A percentile compares a stretch with the other conserved stretches of the same genome.
Evolutionary conservation across 2,329 filamentous ascomycete species (phyloP).

Genomic region (Ceratocystis variospora): DNA sequence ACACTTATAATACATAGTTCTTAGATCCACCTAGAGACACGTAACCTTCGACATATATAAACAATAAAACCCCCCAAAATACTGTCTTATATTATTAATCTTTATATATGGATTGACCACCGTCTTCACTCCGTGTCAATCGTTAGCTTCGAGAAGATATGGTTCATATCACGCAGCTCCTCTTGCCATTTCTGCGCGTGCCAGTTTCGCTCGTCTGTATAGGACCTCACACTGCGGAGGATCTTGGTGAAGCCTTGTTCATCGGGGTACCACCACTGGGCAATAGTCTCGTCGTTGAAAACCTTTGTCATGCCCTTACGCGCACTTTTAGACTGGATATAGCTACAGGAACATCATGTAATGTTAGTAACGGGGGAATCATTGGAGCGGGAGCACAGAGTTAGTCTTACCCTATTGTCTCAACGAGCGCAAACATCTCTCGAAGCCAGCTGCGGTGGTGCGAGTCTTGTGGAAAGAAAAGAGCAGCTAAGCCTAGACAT

Average conservation of each 20-base stretch:
- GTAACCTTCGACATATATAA: too few relatives aligned
- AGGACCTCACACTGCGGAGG: conserved; percentile 61
- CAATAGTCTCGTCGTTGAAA: conserved; percentile 58
- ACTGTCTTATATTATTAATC: background rate
- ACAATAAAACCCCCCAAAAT: too few relatives aligned
- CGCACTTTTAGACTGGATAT: conserved; percentile 65
- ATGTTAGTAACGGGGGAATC: conserved; percentile 12
- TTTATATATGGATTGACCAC: background rate
- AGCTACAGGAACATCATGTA: conserved; percentile 37
- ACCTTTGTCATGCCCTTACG: conserved; percentile 61
- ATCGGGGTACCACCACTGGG: conserved; percentile 80
- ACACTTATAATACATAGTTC: background rate
- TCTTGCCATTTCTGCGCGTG: conserved; percentile 45
- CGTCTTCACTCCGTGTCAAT: background rate
- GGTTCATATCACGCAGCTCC: conserved; percentile 59
- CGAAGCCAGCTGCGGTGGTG: conserved; percentile 67
- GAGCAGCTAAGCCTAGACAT: conserved; percentile 56
- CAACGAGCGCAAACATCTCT: conserved; percentile 62
- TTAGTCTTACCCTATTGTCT: conserved; percentile 53
- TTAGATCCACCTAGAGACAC: too few relatives aligned
- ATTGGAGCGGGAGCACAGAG: background rate
- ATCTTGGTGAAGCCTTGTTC: conserved; percentile 62
- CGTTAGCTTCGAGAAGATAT: conserved; percentile 49
- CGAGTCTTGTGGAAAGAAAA: conserved; percentile 66
- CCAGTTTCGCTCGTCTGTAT: conserved; percentile 63